Evolutionary conservation across 2,329 filamentous ascomycete species (phyloP).

Genomic region (Xenosphaeropsis pyriputrescens): DNA sequence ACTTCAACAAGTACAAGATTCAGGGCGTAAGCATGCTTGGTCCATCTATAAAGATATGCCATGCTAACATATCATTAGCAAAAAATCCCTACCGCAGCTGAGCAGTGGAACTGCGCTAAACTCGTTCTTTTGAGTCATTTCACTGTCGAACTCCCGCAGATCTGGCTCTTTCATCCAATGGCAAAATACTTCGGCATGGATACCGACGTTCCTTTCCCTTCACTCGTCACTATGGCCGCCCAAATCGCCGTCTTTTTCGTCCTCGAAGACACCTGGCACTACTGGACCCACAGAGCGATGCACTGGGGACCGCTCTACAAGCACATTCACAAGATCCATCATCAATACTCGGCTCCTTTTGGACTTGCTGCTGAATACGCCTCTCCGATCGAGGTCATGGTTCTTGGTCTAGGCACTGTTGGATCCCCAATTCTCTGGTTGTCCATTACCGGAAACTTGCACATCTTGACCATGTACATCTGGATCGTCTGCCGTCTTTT

Average conservation of each 20-base stretch:
- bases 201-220: conserved; percentile 80
- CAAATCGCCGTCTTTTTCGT: conserved; percentile 94
- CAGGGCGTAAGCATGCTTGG: conserved; percentile 48
- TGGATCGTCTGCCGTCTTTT: conserved; percentile 91
- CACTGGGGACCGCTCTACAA: conserved; percentile 96
- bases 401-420: conserved; percentile 78
- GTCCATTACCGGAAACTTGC: conserved; percentile 68
- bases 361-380: conserved; percentile 95
- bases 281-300: conserved; percentile 85
- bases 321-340: conserved; percentile 96
- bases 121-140: conserved; percentile 92
- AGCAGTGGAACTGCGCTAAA: conserved; percentile 89
- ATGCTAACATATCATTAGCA: conserved; percentile 13
- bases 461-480: conserved; percentile 93
- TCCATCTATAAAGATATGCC: not conserved
- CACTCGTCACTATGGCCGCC: conserved; percentile 70
- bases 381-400: conserved; percentile 92
- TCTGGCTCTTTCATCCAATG: conserved; percentile 98
- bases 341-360: conserved; percentile 96
- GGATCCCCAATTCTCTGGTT: conserved; percentile 74
- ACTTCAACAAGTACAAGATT: conserved; percentile 88
- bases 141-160: conserved; percentile 95
- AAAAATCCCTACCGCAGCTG: conserved; percentile 82
- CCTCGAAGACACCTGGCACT: conserved; percentile 95
- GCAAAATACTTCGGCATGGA: conserved; percentile 84